Evolutionary conservation across 805 yeast genomes (phyloP), one percentile per base, ranked within the genome.

Genomic region (Myxozyma mucilagina): DNA sequence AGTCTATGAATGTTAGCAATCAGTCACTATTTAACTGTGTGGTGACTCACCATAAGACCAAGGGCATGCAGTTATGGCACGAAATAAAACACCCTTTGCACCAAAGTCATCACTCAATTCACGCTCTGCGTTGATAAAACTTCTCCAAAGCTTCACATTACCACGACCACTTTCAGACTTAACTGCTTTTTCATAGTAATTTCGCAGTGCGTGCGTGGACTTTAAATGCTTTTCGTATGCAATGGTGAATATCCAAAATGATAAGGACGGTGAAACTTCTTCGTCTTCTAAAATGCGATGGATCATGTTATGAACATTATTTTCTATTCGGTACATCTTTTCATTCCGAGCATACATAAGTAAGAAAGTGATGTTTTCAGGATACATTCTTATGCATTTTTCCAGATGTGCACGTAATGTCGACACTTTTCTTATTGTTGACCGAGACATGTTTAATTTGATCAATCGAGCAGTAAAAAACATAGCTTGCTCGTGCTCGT

Each of bases 41-140:
- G 13, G 32, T 18, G 44, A 31, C 45, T 31, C 47, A 60, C 64
- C 64, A 49, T 53, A 47, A 3, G 57, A 41, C 66, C 66, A 63
- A 1, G 66, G 66, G 34, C 66, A 63, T 16, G 56, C 59, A 4
- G 45, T 34, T 9, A 63, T 55, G 4, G 57, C 66, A n/a, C 65
- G 39, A 34, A 55, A 57, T 42, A 47, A 20, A 14, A 63, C 47
- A n/a, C 14, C 32, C 39, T 53, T 61, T 16, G 65, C 61, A 6
- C 32, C 16, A 9, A 32, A 10, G 7, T 14, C n/a, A 24, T 48
- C 24, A 16, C 53, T 49, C 1, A 14, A 13, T 18, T 31, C 24
- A 24, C 29, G 14, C 45, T 60, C 61, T 38, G 53, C 56, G 4
- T 18, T 18, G n/a, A 57, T 24, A 44, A 48, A 63, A 10, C 54